These are phyloP conservation scores for Suillus placidus DNA, from an alignment of 768 basidiomycete species.

Conservation along the genomic window DNA sequence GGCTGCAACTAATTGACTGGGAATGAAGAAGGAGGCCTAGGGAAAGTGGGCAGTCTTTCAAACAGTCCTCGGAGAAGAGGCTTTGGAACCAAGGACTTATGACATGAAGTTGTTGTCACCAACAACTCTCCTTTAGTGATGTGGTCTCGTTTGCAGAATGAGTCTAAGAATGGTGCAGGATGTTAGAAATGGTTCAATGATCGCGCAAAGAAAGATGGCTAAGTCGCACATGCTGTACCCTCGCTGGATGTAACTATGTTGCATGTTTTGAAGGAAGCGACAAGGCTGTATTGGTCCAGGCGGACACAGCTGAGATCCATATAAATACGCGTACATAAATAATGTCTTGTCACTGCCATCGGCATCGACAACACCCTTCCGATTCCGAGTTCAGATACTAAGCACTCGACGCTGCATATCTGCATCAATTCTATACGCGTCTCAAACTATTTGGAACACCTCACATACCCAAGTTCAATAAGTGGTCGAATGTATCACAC, in stretches of 20 bases:
- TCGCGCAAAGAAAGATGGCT: background rate
- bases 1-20: background rate
- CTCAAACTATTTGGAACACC: background rate
- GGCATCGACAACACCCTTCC: background rate
- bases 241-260: background rate
- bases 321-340: background rate
- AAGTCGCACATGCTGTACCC: background rate
- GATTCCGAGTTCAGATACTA: background rate
- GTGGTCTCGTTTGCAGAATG: background rate
- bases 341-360: background rate
- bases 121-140: background rate
- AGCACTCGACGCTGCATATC: background rate
- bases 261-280: background rate
- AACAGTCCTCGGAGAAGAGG: too few relatives aligned
- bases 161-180: background rate
- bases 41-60: background rate
- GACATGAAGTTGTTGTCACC: background rate
- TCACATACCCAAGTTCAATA: background rate
- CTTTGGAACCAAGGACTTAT: background rate
- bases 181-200: background rate
- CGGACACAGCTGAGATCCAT: background rate
- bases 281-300: background rate
- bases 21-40: background rate
- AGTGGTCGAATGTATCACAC: conserved; percentile 1
- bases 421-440: background rate